A percentile compares a stretch with the other conserved stretches of the same genome.
Evolutionary conservation across 257 asterid species (phyloP).

Genomic region (Nicotiana undulata): DNA sequence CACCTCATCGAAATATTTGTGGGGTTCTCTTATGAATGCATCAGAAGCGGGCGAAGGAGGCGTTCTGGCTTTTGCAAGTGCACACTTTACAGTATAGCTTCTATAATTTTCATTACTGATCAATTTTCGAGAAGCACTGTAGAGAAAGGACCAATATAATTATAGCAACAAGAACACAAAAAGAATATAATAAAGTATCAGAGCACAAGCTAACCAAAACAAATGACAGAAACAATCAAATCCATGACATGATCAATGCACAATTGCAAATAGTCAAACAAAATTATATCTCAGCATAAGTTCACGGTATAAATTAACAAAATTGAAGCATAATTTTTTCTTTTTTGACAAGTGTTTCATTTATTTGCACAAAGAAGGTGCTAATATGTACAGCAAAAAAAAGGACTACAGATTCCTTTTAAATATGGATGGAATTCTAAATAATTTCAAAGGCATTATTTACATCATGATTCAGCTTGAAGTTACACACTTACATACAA

Average conservation of each 20-base stretch:
- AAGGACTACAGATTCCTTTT: neutral
- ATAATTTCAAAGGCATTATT: neutral
- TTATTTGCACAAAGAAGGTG: neutral
- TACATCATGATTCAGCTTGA: neutral
- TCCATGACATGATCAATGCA: neutral
- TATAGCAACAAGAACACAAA: neutral
- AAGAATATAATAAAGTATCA: neutral
- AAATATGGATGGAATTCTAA: neutral
- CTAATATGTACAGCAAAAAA: neutral
- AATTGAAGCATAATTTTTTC: neutral
- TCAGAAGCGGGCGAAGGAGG: constrained; percentile 47
- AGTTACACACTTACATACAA: neutral
- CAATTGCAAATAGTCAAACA: no score
- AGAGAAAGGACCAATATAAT: neutral
- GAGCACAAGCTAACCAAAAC: neutral
- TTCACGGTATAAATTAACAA: neutral
- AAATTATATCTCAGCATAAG: neutral
- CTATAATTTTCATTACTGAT: constrained; percentile 8
- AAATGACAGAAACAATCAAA: neutral
- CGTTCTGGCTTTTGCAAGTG: constrained; percentile 41
- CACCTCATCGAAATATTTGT: constrained; percentile 86
- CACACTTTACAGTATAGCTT: constrained; percentile 25
- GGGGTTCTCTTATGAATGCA: constrained; percentile 53
- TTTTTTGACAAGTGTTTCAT: neutral
- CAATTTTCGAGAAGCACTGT: constrained; percentile 23